Percentiles rank a stretch among this genome's conserved stretches.
Conservation (phyloP, 2,329 filamentous ascomycete genomes). For the Talaromyces sp. region DNA sequence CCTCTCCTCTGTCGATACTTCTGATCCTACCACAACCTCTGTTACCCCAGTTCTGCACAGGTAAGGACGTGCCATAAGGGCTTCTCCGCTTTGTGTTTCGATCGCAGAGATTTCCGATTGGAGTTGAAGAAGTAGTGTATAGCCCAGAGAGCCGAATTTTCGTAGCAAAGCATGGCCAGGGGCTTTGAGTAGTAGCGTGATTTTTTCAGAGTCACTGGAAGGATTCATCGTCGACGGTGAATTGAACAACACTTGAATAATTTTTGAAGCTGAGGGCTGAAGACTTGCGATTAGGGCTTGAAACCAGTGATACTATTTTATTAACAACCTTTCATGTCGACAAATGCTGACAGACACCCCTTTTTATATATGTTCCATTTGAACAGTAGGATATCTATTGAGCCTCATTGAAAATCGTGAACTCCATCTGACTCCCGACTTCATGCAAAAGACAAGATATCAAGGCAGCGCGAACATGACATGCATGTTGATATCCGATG, state of each 20-base stretch:
- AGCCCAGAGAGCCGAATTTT: not conserved
- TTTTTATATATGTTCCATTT: slow-evolving; percentile 9
- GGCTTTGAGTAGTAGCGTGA: not conserved
- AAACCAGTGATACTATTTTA: not conserved
- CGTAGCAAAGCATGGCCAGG: slow-evolving; percentile 1
- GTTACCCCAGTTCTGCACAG: not conserved
- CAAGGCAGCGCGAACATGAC: slow-evolving; percentile 1
- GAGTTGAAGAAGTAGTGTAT: not conserved
- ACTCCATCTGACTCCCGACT: not conserved
- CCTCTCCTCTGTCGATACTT: not conserved
- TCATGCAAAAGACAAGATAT: not conserved
- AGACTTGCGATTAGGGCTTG: not conserved
- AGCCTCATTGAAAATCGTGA: not conserved
- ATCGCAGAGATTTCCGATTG: not conserved
- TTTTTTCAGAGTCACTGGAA: not conserved
- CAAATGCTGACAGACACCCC: not conserved
- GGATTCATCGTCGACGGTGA: not conserved
- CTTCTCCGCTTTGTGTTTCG: not conserved
- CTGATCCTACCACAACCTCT: not conserved
- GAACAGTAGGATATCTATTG: not conserved
- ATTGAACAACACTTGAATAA: not conserved
- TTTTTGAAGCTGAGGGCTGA: not conserved
- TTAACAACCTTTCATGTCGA: not conserved
- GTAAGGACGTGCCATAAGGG: not conserved
- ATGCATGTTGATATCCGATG: slow-evolving; percentile 7